Evolutionary conservation across 2,329 filamentous ascomycete genomes (phyloP), one percentile per base, ranked within the genome.

Genomic region (Fusarium sp.): DNA sequence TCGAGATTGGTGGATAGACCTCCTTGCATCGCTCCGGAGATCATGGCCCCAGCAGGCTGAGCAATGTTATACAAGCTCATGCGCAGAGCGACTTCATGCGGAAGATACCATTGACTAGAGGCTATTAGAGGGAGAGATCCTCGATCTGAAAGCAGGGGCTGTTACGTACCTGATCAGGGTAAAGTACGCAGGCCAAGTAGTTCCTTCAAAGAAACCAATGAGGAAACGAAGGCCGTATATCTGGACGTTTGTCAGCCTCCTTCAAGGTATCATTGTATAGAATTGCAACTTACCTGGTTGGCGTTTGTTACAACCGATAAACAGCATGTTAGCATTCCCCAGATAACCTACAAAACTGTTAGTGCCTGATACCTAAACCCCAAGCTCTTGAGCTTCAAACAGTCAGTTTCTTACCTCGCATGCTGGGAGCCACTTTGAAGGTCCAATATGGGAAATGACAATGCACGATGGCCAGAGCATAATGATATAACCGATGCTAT

Each of bases 391-490:
- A 31, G 28, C 10, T 31, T 5, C 10, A 13, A 31, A 5, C 28
- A 7, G 17, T 36, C 9, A 5, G 0, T 36, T 17, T 36, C 14
- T 36, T 36, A 61, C 61, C 44, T 64, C 61, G 11, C 61, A 64
- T 5, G 50, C 33, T 1, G 61, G 61, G 1, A 64, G 34, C 56
- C 61, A 64, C 26, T 46, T 55, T 3, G 61, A 64, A 31, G 61
- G 61, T 2, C 61, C 61, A 28, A 64, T 55, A 20, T 64, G 39
- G 1, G 61, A 61, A 24, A 64, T 64, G 3, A 64, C 38, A 17
- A 64, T 42, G 26, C 56, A 60, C 5, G 61, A 64, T 1, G 61
- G 61, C 20, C 26, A 64, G n/a, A 64, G 61, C 61, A 64, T 64
- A 14, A 61, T 31, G 6, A 64, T 64, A 34, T 64, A 64, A 5